Evolutionary conservation across 2,329 filamentous ascomycete genomes (phyloP).

Genomic region (Neopestalotiopsis sp.): DNA sequence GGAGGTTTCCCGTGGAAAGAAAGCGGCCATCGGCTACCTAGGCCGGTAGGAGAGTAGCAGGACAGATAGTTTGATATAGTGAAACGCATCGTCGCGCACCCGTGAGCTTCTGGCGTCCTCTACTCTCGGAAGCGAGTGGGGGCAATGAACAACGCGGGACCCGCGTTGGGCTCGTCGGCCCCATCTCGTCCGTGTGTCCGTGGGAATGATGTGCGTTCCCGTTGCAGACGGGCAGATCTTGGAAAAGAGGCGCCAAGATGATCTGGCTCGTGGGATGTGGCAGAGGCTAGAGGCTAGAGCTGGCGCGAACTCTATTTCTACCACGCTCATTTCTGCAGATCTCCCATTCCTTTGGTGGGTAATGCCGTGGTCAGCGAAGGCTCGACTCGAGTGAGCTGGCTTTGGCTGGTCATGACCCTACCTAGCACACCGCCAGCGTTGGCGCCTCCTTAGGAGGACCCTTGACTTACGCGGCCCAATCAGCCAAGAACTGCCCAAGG

Average conservation of each 20-base stretch:
- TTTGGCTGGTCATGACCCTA: not conserved
- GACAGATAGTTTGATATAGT: slow-evolving; percentile 2
- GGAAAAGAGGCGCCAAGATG: not conserved
- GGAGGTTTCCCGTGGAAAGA: slow-evolving; percentile 5
- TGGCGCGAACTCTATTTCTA: slow-evolving; percentile 8
- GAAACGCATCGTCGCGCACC: slow-evolving; percentile 13
- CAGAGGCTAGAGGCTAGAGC: not conserved
- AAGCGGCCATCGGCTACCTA: not conserved
- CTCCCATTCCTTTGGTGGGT: not conserved
- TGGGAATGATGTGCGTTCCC: slow-evolving; percentile 1
- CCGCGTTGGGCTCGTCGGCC: not conserved
- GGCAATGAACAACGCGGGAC: not conserved
- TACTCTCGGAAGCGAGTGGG: not conserved
- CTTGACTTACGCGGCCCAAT: slow-evolving; percentile 9
- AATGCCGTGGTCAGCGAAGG: not conserved
- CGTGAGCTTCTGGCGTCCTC: not conserved
- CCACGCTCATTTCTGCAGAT: slow-evolving; percentile 8
- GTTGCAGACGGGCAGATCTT: not conserved
- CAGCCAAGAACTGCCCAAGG: not conserved
- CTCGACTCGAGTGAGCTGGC: not conserved
- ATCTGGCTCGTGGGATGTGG: not conserved
- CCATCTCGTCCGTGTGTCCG: not conserved
- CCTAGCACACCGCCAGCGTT: not conserved
- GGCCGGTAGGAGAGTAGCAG: not conserved
- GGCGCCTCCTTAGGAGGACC: slow-evolving; percentile 1